Evolutionary conservation across 768 basidiomycete species (phyloP).

Genomic region (Collybia sp.): DNA sequence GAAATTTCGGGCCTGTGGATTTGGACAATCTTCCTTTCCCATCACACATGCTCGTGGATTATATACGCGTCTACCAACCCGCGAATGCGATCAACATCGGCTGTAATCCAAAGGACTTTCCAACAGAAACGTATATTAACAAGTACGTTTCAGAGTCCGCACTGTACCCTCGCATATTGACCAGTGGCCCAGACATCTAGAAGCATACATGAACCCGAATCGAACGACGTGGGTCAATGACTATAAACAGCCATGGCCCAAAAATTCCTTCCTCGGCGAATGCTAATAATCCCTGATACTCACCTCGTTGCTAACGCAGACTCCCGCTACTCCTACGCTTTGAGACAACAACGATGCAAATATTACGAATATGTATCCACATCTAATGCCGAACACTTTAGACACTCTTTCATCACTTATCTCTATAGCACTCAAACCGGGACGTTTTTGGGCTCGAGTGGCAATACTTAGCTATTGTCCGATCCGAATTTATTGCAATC

Average conservation of each 20-base stretch:
- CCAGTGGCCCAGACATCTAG: slow-evolving; percentile 35
- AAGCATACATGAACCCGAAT: slow-evolving; percentile 71
- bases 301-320: too few relatives aligned
- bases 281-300: slow-evolving; percentile 19
- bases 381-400: too few relatives aligned
- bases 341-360: too few relatives aligned
- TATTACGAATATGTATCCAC: too few relatives aligned
- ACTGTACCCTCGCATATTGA: neutral
- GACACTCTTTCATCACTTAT: too few relatives aligned
- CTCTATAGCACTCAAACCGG: too few relatives aligned
- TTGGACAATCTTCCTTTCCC: slow-evolving; percentile 68
- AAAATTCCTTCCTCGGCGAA: slow-evolving; percentile 43
- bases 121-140: slow-evolving; percentile 71
- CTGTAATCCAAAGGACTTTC: slow-evolving; percentile 62
- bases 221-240: slow-evolving; percentile 48
- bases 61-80: slow-evolving; percentile 70
- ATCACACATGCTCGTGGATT: slow-evolving; percentile 40
- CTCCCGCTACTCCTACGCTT: too few relatives aligned
- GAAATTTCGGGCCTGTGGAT: slow-evolving; percentile 72
- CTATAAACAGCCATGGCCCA: slow-evolving; percentile 54
- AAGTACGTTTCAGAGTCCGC: slow-evolving; percentile 28
- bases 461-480: too few relatives aligned
- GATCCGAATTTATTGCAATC: too few relatives aligned
- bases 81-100: slow-evolving; percentile 60
- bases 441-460: too few relatives aligned